Percentiles rank a stretch among this genome's conserved stretches.
Conservation (phyloP, 169 alveolate species). For the Plasmodium knowlesi region DNA sequence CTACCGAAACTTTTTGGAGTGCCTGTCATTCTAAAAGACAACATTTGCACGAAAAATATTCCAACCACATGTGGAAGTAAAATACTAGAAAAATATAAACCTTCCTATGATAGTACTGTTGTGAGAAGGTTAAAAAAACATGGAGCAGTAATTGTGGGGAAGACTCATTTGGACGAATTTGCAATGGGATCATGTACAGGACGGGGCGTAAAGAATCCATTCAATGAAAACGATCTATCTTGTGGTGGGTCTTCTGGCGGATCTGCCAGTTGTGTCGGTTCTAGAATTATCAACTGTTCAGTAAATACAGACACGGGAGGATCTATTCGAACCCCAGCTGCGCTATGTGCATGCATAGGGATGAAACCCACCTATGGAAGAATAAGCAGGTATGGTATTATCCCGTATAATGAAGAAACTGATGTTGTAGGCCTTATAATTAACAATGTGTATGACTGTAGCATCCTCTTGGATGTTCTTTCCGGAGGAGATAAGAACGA, state of each 20-base stretch:
- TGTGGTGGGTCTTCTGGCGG: constrained; percentile 88
- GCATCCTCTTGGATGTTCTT: constrained; percentile 45
- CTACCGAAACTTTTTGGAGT: constrained; percentile 58
- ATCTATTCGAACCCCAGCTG: constrained; percentile 80
- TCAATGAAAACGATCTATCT: constrained; percentile 41
- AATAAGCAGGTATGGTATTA: constrained; percentile 60
- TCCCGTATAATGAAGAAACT: constrained; percentile 71
- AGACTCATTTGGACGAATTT: constrained; percentile 81
- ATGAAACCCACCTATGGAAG: constrained; percentile 80
- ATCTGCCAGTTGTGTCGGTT: constrained; percentile 81
- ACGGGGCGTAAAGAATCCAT: constrained; percentile 70
- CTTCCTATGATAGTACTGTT: constrained; percentile 78
- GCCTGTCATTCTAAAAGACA: constrained; percentile 55
- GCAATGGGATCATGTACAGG: constrained; percentile 82
- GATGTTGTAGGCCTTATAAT: constrained; percentile 69
- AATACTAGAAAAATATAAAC: constrained; percentile 59
- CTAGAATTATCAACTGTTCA: constrained; percentile 76
- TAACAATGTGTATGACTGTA: constrained; percentile 58
- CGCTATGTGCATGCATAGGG: constrained; percentile 80
- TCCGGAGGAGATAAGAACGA: constrained; percentile 44
- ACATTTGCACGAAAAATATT: constrained; percentile 26
- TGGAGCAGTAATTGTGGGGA: constrained; percentile 82
- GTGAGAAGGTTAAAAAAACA: constrained; percentile 72
- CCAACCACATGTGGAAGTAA: constrained; percentile 72
- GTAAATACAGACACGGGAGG: constrained; percentile 86